Evolutionary conservation across 805 yeast species (phyloP), one percentile per base, ranked within the genome.

Genomic region (Zygotorulaspora florentina): DNA sequence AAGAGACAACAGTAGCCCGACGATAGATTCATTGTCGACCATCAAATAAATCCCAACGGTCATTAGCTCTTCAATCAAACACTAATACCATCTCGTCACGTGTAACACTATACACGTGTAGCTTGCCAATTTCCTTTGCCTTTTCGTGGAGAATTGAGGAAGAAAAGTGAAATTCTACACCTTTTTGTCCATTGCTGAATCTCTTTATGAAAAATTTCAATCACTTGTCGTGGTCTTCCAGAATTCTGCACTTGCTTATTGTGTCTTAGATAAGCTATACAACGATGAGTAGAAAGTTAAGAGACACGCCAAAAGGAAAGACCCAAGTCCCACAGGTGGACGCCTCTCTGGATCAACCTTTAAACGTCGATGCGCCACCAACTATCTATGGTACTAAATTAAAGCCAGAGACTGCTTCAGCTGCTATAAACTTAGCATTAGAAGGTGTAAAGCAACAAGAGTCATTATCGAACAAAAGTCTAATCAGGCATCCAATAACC

Each of bases 401-500:
- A 41, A 69, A 68, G 6, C 90, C 90, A 1, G 78, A 75, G 26
- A 70, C 72, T 34, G 71, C 83, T 1, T 76, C 77, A 36, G 85
- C 85, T 9, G 77, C 83, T 1, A 58, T 82, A 44, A 80, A 78
- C 46, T 64, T 85, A 48, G 79, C 83, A 26, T 79, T 85, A 46
- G 93, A 85, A 60, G 79, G 73, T 52, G 67, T 77, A 45, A 66
- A 61, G 46, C 68, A 64, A 48, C 58, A 64, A 33, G 83, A 78
- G 57, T 65, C 80, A 1, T 48, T 63, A 20, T 69, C 79, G 43
- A 77, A 75, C 58, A 71, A 59, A 47, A 56, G 57, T 38, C 56
- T 79, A 33, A 70, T 79, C 39, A 72, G 73, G 69, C 75, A 74
- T 58, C 77, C 75, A 2, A 46, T 68, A 17, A 67, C 78, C 0